These are phyloP conservation scores for Diaporthe sp. DNA, from an alignment of 2,329 filamentous ascomycete genomes.

Conservation along the genomic window DNA sequence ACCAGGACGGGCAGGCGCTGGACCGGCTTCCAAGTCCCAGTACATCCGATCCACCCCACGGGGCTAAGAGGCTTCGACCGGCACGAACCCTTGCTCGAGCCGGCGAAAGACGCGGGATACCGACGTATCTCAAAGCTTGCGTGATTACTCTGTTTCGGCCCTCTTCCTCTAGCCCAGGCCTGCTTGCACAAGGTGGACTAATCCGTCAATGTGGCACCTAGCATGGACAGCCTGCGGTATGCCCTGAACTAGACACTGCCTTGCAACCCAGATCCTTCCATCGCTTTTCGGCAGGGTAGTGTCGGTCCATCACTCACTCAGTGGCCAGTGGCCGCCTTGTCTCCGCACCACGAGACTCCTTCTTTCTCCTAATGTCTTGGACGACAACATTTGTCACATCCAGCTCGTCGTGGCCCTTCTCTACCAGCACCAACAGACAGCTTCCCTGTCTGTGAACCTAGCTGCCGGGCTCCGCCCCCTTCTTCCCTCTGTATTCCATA, in stretches of 20 bases:
- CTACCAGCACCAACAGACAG: conserved; percentile 29
- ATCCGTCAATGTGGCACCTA: conserved; percentile 4
- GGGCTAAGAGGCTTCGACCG: conserved; percentile 34
- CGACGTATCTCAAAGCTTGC: conserved; percentile 35
- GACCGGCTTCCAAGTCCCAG: neutral
- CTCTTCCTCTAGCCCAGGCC: neutral
- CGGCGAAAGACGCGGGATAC: conserved; percentile 27
- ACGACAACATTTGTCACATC: conserved; percentile 21
- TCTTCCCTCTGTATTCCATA: conserved; percentile 5
- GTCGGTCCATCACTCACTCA: neutral
- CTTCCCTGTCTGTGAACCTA: conserved; percentile 11
- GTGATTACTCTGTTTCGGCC: conserved; percentile 24
- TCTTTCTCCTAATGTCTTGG: conserved; percentile 27
- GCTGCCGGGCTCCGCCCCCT: conserved; percentile 26
- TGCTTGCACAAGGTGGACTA: conserved; percentile 23
- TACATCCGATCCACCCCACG: conserved; percentile 32
- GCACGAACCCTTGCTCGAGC: conserved; percentile 24
- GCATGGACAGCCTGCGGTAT: conserved; percentile 9
- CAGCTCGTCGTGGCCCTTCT: conserved; percentile 13
- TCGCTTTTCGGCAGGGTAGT: conserved; percentile 17
- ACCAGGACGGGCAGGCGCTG: neutral
- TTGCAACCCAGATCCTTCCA: conserved; percentile 34
- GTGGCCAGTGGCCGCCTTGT: conserved; percentile 29
- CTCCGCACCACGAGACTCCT: conserved; percentile 31
- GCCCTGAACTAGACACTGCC: conserved; percentile 25